phyloP scores from a whole-genome alignment of 2,329 filamentous ascomycete genomes.

The Neofusicoccum sp. region DNA sequence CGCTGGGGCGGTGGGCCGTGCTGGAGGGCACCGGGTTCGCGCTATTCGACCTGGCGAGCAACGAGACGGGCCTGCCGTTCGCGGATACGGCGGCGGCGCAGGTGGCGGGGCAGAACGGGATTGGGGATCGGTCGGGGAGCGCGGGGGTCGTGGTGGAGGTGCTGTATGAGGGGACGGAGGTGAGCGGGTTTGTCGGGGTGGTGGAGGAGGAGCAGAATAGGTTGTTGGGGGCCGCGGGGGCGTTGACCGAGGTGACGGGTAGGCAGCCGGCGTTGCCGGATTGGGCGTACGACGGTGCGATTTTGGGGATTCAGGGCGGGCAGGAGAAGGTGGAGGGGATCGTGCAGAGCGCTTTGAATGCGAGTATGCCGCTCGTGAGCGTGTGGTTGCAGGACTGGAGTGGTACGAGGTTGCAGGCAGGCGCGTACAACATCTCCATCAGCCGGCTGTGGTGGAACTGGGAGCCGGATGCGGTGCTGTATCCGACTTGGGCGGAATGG shows the following conservation, averaged over 20 bases:
- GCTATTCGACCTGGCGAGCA: constrained; percentile 32
- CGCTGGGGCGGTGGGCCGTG: constrained; percentile 29
- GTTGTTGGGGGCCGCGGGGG: constrained; percentile 25
- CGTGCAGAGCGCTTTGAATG: constrained; percentile 30
- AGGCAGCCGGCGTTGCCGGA: constrained; percentile 34
- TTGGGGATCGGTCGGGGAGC: neutral
- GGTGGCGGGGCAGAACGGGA: neutral
- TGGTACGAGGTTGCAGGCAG: constrained; percentile 35
- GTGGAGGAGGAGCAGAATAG: constrained; percentile 18
- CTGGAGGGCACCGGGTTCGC: constrained; percentile 34
- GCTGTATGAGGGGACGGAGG: neutral
- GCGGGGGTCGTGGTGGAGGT: neutral
- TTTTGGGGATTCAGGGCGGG: constrained; percentile 39
- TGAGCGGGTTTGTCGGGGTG: neutral
- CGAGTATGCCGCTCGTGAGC: constrained; percentile 33
- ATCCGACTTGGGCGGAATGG: constrained; percentile 36
- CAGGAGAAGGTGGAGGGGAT: constrained; percentile 36
- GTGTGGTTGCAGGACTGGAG: constrained; percentile 41
- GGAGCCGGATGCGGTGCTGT: constrained; percentile 36
- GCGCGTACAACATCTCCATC: constrained; percentile 32
- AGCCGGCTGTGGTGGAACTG: constrained; percentile 41
- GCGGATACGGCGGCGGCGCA: neutral
- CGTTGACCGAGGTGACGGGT: constrained; percentile 36
- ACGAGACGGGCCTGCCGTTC: neutral
- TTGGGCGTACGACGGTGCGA: constrained; percentile 26